A percentile compares a stretch with the other conserved stretches of the same genome.
Evolutionary conservation across 73 alveolate genomes (phyloP).

Genomic region (Strombidium stylifer): DNA sequence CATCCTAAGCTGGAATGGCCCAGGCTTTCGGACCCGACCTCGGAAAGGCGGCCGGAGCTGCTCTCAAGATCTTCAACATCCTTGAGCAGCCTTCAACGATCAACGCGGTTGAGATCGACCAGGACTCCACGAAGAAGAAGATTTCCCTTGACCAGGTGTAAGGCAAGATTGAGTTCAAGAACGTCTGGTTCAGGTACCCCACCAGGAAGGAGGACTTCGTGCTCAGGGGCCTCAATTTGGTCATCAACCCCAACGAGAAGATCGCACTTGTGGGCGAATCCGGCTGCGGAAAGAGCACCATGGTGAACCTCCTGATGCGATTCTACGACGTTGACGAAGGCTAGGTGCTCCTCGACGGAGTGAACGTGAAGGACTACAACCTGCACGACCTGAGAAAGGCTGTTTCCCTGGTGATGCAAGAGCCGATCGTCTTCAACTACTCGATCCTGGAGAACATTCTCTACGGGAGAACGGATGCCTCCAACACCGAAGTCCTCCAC

Average conservation of each 20-base stretch:
- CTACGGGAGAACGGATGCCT: slow-evolving; percentile 72
- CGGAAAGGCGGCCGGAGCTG: slow-evolving; percentile 80
- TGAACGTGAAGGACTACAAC: slow-evolving; percentile 64
- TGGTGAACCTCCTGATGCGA: slow-evolving; percentile 73
- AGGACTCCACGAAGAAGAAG: not conserved
- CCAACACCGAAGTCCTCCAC: slow-evolving; percentile 70
- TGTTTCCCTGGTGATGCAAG: slow-evolving; percentile 77
- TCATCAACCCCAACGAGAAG: slow-evolving; percentile 74
- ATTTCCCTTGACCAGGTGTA: slow-evolving; percentile 41
- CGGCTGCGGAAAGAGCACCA: slow-evolving; percentile 97
- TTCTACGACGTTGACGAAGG: slow-evolving; percentile 88
- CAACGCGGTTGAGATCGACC: slow-evolving; percentile 13
- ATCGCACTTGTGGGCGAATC: slow-evolving; percentile 96
- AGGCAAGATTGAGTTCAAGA: slow-evolving; percentile 86
- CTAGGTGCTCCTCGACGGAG: slow-evolving; percentile 72
- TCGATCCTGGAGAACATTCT: slow-evolving; percentile 24
- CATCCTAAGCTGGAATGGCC: slow-evolving; percentile 77
- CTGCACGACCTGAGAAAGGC: slow-evolving; percentile 59
- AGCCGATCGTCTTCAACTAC: slow-evolving; percentile 64
- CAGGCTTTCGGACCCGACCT: slow-evolving; percentile 79
- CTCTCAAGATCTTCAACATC: slow-evolving; percentile 51
- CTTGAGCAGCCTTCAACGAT: slow-evolving; percentile 46
- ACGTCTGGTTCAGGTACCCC: slow-evolving; percentile 90
- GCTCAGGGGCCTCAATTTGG: slow-evolving; percentile 66
- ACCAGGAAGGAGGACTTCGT: slow-evolving; percentile 66